phyloP scores from a whole-genome alignment of 2,329 filamentous ascomycete species.

The Penicillium sp. region DNA sequence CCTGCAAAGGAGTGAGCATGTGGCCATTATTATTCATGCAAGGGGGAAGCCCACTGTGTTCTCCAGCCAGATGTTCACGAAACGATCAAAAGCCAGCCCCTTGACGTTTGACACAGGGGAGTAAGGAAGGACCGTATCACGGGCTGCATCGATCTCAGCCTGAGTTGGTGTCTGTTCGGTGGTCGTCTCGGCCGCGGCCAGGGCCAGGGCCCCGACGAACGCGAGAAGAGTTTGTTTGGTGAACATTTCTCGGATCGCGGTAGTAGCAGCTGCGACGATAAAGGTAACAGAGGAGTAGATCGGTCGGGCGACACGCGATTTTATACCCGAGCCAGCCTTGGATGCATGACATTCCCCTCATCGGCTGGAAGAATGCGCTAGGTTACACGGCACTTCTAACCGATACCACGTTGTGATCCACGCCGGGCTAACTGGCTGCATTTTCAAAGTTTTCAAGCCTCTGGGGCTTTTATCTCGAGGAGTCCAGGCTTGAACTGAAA shows the following conservation, averaged over 20 bases:
- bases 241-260: conserved; percentile 32
- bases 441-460: background rate
- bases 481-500: background rate
- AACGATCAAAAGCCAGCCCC: conserved; percentile 70
- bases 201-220: conserved; percentile 23
- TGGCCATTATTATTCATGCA: conserved; percentile 40
- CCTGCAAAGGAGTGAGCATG: conserved; percentile 35
- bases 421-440: conserved; percentile 15
- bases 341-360: background rate
- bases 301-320: conserved; percentile 11
- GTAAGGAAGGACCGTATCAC: conserved; percentile 59
- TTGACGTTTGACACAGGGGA: conserved; percentile 64
- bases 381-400: background rate
- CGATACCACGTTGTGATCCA: conserved; percentile 17
- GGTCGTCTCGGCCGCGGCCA: conserved; percentile 28
- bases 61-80: conserved; percentile 73
- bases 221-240: conserved; percentile 53
- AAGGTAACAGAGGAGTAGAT: conserved; percentile 9
- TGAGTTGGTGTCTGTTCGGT: conserved; percentile 28
- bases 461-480: background rate
- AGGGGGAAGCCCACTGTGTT: conserved; percentile 57
- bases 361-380: background rate
- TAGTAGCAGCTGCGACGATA: conserved; percentile 1
- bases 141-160: conserved; percentile 31
- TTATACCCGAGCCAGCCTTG: conserved; percentile 15